Conservation (phyloP, 495 filamentous ascomycete species). For the Penicillium alfredii region DNA sequence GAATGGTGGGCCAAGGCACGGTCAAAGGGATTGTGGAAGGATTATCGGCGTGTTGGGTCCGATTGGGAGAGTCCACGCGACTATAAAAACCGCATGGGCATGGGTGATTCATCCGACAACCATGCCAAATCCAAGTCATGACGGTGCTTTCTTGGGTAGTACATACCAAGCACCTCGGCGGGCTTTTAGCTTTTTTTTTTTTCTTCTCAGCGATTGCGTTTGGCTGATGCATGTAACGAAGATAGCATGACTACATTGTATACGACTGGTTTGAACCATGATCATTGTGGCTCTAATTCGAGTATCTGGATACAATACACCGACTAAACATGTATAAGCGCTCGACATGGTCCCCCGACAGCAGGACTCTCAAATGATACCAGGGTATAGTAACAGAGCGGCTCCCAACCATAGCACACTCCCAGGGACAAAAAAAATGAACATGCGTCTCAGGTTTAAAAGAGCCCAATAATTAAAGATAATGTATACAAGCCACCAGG, state of each 20-base stretch:
- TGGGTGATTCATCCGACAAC: conserved; percentile 33
- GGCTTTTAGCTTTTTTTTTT: too few relatives aligned
- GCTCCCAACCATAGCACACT: conserved; percentile 4
- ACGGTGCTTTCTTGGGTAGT: too few relatives aligned
- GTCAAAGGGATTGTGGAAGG: conserved; percentile 75
- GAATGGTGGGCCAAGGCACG: conserved; percentile 65
- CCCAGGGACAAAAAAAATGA: background rate
- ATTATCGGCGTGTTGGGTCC: conserved; percentile 33
- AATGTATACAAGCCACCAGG: conserved; percentile 16
- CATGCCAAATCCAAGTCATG: conserved; percentile 18
- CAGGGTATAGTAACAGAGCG: conserved; percentile 14
- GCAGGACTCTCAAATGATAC: conserved; percentile 2
- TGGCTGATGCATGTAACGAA: too few relatives aligned
- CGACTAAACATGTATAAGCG: conserved; percentile 14
- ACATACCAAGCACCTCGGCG: too few relatives aligned
- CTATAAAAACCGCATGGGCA: conserved; percentile 67
- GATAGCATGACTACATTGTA: conserved; percentile 9
- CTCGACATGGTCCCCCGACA: background rate
- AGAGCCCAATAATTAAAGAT: conserved; percentile 10
- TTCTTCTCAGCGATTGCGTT: too few relatives aligned
- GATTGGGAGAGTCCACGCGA: conserved; percentile 71
- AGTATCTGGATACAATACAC: conserved; percentile 16
- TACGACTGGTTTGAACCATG: too few relatives aligned
- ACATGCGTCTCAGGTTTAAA: background rate
- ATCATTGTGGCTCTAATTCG: too few relatives aligned